Evolutionary conservation across 1,139 yeast species (phyloP).

Genomic region (Geotrichum candidum): DNA sequence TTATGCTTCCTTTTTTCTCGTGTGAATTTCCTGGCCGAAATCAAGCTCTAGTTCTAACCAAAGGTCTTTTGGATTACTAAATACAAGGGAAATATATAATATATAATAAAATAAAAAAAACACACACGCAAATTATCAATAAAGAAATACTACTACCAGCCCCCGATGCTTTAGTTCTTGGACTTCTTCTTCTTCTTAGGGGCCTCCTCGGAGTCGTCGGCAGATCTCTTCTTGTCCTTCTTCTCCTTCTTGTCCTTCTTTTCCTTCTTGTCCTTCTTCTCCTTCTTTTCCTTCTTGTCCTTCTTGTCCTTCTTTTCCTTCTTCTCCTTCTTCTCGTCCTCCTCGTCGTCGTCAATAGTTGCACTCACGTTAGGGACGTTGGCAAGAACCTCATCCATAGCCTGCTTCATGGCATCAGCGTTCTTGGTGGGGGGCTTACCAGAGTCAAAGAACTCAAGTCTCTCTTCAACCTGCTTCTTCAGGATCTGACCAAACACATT

Average conservation of each 20-base stretch:
- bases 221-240: slow-evolving; percentile 43
- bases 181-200: slow-evolving; percentile 35
- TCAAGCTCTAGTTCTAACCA: not conserved
- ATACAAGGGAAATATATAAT: slow-evolving; percentile 1
- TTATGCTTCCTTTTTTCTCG: not conserved
- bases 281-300: slow-evolving; percentile 35
- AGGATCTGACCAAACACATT: slow-evolving; percentile 84
- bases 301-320: slow-evolving; percentile 27
- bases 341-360: slow-evolving; percentile 45
- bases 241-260: slow-evolving; percentile 33
- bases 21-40: not conserved
- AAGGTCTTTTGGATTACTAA: not conserved
- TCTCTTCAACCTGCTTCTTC: slow-evolving; percentile 96
- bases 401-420: slow-evolving; percentile 87
- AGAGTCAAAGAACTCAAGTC: slow-evolving; percentile 90
- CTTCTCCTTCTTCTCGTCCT: slow-evolving; percentile 18
- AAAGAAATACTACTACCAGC: slow-evolving; percentile 11
- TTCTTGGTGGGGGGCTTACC: slow-evolving; percentile 97
- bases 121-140: slow-evolving; percentile 11
- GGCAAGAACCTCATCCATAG: slow-evolving; percentile 57
- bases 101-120: slow-evolving; percentile 6
- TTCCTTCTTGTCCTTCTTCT: slow-evolving; percentile 36
- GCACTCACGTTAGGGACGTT: slow-evolving; percentile 43
- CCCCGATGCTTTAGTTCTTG: slow-evolving; percentile 24
- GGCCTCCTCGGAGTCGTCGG: slow-evolving; percentile 27